phyloP scores from a whole-genome alignment of 2,329 filamentous ascomycete genomes.

The Neonectria hederae region DNA sequence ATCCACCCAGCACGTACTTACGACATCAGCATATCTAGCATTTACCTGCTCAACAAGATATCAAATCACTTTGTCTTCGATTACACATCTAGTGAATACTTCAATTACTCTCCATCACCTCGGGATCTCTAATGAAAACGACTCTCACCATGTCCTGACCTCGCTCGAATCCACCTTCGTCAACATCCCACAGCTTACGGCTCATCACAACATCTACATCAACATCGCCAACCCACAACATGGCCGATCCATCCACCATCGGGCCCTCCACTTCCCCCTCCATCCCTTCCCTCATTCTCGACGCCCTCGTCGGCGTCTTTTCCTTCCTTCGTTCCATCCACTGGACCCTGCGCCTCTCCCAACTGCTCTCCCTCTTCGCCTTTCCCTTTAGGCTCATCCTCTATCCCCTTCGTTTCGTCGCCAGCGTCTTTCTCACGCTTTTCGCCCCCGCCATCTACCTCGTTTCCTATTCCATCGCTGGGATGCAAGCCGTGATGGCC shows the following conservation, averaged over 20 bases:
- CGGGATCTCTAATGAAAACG: neutral
- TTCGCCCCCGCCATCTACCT: constrained; percentile 51
- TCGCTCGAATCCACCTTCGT: neutral
- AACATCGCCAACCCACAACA: constrained; percentile 23
- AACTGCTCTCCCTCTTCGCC: constrained; percentile 36
- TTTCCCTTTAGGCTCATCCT: constrained; percentile 46
- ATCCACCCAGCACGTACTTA: no score
- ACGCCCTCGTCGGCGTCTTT: constrained; percentile 40
- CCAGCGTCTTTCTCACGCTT: constrained; percentile 43
- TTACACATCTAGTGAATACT: neutral
- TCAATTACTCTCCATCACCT: neutral
- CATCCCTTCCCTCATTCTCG: constrained; percentile 34
- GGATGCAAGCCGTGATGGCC: constrained; percentile 33
- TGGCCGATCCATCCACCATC: constrained; percentile 21
- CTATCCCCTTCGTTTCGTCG: constrained; percentile 44
- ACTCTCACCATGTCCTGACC: neutral
- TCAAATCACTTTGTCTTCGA: neutral
- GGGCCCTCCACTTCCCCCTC: constrained; percentile 25
- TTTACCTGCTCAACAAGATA: neutral
- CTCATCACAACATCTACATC: neutral
- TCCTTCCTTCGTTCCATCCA: constrained; percentile 41
- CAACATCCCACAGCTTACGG: neutral
- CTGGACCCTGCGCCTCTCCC: constrained; percentile 41
- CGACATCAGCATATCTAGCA: neutral
- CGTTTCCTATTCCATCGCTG: constrained; percentile 41